phyloP scores from a whole-genome alignment of 257 asterid species.

The Misopates orontium region DNA sequence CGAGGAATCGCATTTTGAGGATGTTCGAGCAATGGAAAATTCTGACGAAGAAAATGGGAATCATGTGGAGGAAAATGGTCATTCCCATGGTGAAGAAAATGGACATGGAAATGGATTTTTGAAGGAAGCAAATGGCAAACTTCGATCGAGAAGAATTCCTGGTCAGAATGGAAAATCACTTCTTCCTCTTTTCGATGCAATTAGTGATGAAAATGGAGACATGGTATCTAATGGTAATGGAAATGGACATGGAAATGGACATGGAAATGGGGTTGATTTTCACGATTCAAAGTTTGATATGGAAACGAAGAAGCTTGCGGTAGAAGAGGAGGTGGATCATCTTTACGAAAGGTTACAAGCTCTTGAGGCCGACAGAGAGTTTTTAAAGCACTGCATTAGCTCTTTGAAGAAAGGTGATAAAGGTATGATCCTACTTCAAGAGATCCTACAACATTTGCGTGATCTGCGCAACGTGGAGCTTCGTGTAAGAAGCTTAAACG shows the following conservation, averaged over 20 bases:
- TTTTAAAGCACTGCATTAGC: conserved; percentile 79
- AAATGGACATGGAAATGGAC: conserved; percentile 35
- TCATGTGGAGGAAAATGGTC: conserved; percentile 30
- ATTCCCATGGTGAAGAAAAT: conserved; percentile 34
- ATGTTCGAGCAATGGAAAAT: conserved; percentile 35
- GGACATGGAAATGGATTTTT: conserved; percentile 54
- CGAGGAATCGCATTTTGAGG: conserved; percentile 47
- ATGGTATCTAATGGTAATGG: conserved; percentile 32
- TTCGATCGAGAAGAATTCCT: conserved; percentile 33
- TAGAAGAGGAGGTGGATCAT: conserved; percentile 88
- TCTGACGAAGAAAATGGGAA: conserved; percentile 34
- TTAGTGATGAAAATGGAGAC: conserved; percentile 50
- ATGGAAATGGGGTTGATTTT: conserved; percentile 47
- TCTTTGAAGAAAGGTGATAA: conserved; percentile 90
- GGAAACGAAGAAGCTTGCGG: conserved; percentile 53
- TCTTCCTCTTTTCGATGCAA: conserved; percentile 88
- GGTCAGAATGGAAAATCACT: conserved; percentile 67
- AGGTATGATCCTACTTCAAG: conserved; percentile 90
- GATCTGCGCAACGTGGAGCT: conserved; percentile 73
- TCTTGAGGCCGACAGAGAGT: conserved; percentile 92
- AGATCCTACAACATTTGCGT: conserved; percentile 79
- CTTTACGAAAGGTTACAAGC: conserved; percentile 87
- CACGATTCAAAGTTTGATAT: conserved; percentile 35
- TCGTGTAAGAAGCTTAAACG: conserved; percentile 56
- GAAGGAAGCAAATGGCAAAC: conserved; percentile 54